Conservation (phyloP, 208 protist genomes). For the Wallacemonas rigidus region DNA sequence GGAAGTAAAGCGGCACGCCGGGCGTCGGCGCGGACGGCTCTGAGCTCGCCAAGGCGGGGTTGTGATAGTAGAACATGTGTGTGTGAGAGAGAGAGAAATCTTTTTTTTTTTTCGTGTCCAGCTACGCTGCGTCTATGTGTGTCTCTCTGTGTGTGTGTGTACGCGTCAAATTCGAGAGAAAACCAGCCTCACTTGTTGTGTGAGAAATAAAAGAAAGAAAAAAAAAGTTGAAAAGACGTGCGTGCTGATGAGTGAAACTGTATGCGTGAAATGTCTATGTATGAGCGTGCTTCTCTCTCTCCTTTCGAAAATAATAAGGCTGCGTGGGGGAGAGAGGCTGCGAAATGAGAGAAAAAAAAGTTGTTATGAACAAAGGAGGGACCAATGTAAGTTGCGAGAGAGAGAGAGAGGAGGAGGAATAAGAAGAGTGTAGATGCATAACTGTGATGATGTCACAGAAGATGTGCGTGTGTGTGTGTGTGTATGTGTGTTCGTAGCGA, state of each 20-base stretch:
- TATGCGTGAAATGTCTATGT: neutral
- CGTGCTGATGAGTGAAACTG: neutral
- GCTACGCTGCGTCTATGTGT: neutral
- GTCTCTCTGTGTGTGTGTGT: conserved; percentile 9
- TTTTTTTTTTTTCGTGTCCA: no score
- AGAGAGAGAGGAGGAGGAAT: conserved; percentile 2
- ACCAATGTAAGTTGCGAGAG: neutral
- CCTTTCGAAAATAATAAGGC: neutral
- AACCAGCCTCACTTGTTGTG: no score
- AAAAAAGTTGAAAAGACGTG: neutral
- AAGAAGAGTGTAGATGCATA: neutral
- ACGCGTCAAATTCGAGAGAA: neutral
- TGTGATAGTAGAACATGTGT: conserved; percentile 19
- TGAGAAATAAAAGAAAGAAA: neutral
- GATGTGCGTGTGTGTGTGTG: no score
- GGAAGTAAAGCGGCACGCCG: conserved; percentile 9
- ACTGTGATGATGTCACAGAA: no score
- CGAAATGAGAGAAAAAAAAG: no score
- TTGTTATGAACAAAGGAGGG: neutral
- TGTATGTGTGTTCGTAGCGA: no score
- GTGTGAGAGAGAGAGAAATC: neutral
- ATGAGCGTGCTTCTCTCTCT: neutral
- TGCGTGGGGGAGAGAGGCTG: neutral
- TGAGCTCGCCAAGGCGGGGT: neutral
- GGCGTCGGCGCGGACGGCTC: conserved; percentile 3